Conservation (phyloP, 1,284 basidiomycete genomes). For the Ceratobasidium sp. region DNA sequence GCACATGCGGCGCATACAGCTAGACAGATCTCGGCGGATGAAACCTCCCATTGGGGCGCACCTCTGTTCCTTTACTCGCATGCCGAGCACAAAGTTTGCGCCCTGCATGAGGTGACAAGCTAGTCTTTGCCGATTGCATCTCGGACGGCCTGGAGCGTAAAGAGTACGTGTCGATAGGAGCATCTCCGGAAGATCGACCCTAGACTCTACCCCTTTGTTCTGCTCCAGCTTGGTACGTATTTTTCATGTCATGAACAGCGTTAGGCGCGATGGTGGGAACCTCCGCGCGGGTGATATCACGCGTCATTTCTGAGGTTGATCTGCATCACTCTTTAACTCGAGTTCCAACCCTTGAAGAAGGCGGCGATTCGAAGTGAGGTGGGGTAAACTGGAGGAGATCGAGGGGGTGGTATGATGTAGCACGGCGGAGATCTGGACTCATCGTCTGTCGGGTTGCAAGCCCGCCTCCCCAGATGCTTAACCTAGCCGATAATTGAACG, state of each 20-base stretch:
- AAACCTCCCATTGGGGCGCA: background rate
- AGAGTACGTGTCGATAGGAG: background rate
- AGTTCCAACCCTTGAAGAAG: slow-evolving; percentile 1
- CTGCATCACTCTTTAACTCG: background rate
- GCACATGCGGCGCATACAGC: slow-evolving; percentile 5
- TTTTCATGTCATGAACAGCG: slow-evolving; percentile 4
- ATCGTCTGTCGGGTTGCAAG: background rate
- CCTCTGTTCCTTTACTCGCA: background rate
- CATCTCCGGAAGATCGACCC: slow-evolving; percentile 16
- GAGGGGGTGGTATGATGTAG: background rate
- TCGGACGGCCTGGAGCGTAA: background rate
- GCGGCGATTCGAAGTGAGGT: background rate
- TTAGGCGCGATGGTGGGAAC: background rate
- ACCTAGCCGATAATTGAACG: background rate
- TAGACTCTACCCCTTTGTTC: background rate
- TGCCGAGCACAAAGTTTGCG: background rate
- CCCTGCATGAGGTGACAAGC: background rate
- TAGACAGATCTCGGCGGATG: background rate
- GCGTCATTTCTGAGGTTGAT: background rate
- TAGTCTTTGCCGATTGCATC: background rate
- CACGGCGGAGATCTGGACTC: background rate
- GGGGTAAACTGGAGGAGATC: background rate
- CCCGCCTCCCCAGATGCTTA: background rate
- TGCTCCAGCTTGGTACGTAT: background rate
- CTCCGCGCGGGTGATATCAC: background rate